phyloP scores from a whole-genome alignment of 352 stramenopile genomes.

The Phytophthora agathidicida region DNA sequence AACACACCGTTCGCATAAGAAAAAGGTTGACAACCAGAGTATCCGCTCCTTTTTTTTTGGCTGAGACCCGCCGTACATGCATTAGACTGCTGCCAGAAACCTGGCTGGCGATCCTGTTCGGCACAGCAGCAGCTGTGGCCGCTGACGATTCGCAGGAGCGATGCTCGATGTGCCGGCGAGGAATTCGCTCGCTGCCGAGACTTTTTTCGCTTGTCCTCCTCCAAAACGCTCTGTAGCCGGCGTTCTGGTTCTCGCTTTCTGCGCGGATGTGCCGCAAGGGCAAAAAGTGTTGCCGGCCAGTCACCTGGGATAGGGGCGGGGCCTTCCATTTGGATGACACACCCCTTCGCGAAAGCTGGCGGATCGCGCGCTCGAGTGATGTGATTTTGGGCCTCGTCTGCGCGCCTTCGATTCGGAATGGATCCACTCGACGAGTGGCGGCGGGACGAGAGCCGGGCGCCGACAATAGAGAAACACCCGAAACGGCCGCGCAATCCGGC shows the following conservation, averaged over 20 bases:
- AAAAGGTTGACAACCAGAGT: too few species aligned
- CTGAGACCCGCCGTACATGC: too few species aligned
- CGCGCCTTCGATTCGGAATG: slow-evolving; percentile 19
- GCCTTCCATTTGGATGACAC: slow-evolving; percentile 3
- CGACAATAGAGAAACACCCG: slow-evolving; percentile 22
- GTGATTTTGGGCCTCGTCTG: slow-evolving; percentile 7
- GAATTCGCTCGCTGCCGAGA: not conserved
- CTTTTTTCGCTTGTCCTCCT: too few species aligned
- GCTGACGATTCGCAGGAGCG: slow-evolving; percentile 5
- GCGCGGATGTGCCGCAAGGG: slow-evolving; percentile 5
- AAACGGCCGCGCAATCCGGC: slow-evolving; percentile 5
- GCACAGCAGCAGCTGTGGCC: too few species aligned
- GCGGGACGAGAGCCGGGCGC: slow-evolving; percentile 29
- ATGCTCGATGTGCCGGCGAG: not conserved
- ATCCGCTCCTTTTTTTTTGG: too few species aligned
- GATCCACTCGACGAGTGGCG: slow-evolving; percentile 8
- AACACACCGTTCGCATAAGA: too few species aligned
- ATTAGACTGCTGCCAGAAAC: too few species aligned
- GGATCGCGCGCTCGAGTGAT: slow-evolving; percentile 10
- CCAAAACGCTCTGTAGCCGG: too few species aligned
- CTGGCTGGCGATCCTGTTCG: too few species aligned
- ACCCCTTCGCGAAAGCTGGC: slow-evolving; percentile 14
- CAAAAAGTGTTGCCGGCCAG: not conserved
- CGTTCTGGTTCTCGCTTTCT: slow-evolving; percentile 15
- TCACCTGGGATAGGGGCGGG: slow-evolving; percentile 10